Evolutionary conservation across 2,329 filamentous ascomycete genomes (phyloP), one percentile per base, ranked within the genome.

Genomic region (Aspergillus fumigatus): DNA sequence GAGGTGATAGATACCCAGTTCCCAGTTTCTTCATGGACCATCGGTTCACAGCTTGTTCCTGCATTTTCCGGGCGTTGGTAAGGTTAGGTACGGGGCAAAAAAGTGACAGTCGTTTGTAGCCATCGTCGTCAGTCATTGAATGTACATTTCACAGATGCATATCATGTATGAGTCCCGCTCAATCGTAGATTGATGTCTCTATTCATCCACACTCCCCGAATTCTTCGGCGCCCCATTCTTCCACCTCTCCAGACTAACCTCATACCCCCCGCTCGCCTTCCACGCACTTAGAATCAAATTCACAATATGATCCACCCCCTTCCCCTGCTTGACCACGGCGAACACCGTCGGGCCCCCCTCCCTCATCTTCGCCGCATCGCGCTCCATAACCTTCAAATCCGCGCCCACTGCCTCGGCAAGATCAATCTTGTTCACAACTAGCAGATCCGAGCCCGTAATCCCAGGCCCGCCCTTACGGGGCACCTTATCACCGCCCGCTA

Each of bases 351-450:
- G 94, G 0, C 94, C 94, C 2, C 92, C 93, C 75, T 97, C 93
- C 52, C 94, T 83, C 85, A 99, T 99, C 82, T 92, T 93, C 66
- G 90, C 82, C 14, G 92, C 89, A 76, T 97, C 94, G 56, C 92
- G 79, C 78, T 97, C 94, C 94, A 99, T 99, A 47, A 99, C 90
- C 21, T 77, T 82, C 64, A 99, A 72, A 74, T 97, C 94, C 0
- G 94, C 94, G 14, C 94, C 94, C 25, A 99, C 87, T 5, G 89
- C 85, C 76, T 92, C 88, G 0, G 94, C 92, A 62, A 99, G 75
- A 77, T 99, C 94, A 48, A 92, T 96, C 85, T 99, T 99, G 77
- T 99, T 99, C 52, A 99, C 90, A 21, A 99, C 84, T 62, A 99
- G 76, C 73, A 99, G 73, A 70, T 99, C 94, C 67, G 89, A 94